Percentiles rank a stretch among this genome's conserved stretches.
Evolutionary conservation across 768 basidiomycete species (phyloP).

Genomic region (Kwoniella mangroviensis): DNA sequence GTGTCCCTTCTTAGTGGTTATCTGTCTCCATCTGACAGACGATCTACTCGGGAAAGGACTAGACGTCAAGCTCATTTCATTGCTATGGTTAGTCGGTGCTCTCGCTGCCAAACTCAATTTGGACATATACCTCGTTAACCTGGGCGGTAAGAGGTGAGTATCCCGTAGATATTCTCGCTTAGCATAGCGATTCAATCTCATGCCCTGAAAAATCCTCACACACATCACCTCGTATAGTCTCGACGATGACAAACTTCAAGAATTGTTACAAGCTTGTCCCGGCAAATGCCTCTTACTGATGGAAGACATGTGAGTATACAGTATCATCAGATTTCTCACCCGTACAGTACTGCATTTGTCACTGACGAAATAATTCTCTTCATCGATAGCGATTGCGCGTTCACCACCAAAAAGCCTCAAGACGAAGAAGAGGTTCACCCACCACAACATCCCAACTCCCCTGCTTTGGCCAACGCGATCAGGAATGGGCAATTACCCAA

Average conservation of each 20-base stretch:
- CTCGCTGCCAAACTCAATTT: conserved; percentile 62
- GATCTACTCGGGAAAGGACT: no score
- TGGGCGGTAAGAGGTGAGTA: conserved; percentile 11
- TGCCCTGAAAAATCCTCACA: not conserved
- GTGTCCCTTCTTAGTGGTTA: no score
- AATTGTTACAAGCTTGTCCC: conserved; percentile 11
- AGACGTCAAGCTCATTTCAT: no score
- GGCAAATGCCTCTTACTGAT: conserved; percentile 16
- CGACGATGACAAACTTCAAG: conserved; percentile 8
- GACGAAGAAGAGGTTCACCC: not conserved
- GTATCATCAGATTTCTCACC: not conserved
- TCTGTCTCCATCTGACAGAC: no score
- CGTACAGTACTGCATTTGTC: no score
- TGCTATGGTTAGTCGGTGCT: conserved; percentile 62
- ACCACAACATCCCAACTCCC: not conserved
- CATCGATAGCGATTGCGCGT: not conserved
- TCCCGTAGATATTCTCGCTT: not conserved
- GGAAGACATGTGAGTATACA: conserved; percentile 23
- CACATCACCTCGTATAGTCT: not conserved
- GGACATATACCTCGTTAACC: conserved; percentile 30
- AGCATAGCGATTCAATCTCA: not conserved
- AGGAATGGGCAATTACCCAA: not conserved
- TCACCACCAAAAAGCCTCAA: conserved; percentile 1
- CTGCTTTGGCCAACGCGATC: not conserved
- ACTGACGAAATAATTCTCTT: not conserved